Percentiles rank a stretch among this genome's conserved stretches.
phyloP scores from a whole-genome alignment of 108 stramenopile species.

The Fragilariopsis cylindrus region DNA sequence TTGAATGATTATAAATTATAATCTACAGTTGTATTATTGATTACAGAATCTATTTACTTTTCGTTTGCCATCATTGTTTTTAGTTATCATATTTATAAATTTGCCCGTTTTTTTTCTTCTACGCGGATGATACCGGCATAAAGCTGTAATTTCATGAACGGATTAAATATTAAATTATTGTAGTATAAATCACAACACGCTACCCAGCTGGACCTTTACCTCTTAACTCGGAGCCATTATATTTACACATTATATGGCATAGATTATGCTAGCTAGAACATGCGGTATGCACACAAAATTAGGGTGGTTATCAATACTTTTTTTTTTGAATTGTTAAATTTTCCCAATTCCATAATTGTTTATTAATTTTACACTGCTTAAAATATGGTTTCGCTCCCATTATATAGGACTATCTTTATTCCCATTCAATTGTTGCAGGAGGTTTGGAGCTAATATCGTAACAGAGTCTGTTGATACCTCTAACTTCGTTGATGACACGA shows the following conservation, averaged over 20 bases:
- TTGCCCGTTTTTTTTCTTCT: no score
- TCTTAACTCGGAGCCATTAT: background rate
- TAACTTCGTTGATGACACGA: slow-evolving; percentile 97
- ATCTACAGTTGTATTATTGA: no score
- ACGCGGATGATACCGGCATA: no score
- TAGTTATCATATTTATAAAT: no score
- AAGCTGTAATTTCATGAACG: no score
- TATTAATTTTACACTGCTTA: background rate
- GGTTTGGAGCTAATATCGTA: slow-evolving; percentile 99
- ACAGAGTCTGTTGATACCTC: slow-evolving; percentile 95
- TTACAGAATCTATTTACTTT: no score
- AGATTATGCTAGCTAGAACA: slow-evolving; percentile 1
- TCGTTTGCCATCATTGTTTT: no score
- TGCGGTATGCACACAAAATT: slow-evolving; percentile 9
- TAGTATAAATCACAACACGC: no score
- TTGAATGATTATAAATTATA: no score
- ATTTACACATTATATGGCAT: background rate
- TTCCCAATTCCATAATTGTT: background rate
- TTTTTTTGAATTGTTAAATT: background rate
- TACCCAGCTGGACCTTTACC: no score
- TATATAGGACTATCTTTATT: slow-evolving; percentile 47
- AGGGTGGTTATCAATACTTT: background rate
- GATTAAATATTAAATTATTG: no score
- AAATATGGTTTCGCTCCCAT: background rate
- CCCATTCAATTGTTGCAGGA: slow-evolving; percentile 99